phyloP scores from a whole-genome alignment of 75 land plant genomes.

The Ceratopteris richardii region DNA sequence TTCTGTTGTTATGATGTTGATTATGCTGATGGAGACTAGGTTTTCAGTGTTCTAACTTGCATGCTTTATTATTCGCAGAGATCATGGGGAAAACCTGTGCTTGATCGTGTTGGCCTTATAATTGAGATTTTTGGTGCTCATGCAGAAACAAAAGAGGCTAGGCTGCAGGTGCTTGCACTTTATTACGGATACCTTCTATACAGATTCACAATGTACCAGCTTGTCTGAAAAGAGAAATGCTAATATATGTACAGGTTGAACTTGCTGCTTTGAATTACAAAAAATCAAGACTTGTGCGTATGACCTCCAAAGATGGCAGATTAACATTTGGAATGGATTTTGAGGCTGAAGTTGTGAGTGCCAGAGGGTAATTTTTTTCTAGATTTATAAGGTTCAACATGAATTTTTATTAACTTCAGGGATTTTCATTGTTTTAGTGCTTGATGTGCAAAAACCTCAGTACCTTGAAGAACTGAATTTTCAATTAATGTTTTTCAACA shows the following conservation, averaged over 20 bases:
- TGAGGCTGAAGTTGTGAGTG: slow-evolving; percentile 94
- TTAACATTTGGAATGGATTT: slow-evolving; percentile 69
- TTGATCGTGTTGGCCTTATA: slow-evolving; percentile 93
- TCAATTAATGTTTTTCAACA: too few species aligned
- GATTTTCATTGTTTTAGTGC: not conserved
- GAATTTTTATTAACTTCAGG: not conserved
- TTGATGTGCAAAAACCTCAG: too few species aligned
- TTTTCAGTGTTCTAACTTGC: too few species aligned
- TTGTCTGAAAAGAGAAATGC: too few species aligned
- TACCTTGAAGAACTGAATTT: too few species aligned
- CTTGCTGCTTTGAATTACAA: slow-evolving; percentile 89
- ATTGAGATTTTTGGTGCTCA: slow-evolving; percentile 98
- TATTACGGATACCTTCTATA: too few species aligned
- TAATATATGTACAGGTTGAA: slow-evolving; percentile 49
- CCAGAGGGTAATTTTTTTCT: slow-evolving; percentile 61
- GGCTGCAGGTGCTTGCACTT: slow-evolving; percentile 99
- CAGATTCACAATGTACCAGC: not conserved
- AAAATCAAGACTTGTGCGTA: slow-evolving; percentile 76
- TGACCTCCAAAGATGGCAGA: slow-evolving; percentile 60
- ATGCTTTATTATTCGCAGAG: slow-evolving; percentile 24
- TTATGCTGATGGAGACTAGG: too few species aligned
- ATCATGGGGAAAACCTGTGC: slow-evolving; percentile 81
- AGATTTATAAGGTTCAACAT: not conserved
- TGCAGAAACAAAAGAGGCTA: slow-evolving; percentile 94
- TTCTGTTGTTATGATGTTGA: too few species aligned